Base-by-base conservation (phyloP, 2,329 filamentous ascomycete species). In the Botryotinia narcissicola region DNA sequence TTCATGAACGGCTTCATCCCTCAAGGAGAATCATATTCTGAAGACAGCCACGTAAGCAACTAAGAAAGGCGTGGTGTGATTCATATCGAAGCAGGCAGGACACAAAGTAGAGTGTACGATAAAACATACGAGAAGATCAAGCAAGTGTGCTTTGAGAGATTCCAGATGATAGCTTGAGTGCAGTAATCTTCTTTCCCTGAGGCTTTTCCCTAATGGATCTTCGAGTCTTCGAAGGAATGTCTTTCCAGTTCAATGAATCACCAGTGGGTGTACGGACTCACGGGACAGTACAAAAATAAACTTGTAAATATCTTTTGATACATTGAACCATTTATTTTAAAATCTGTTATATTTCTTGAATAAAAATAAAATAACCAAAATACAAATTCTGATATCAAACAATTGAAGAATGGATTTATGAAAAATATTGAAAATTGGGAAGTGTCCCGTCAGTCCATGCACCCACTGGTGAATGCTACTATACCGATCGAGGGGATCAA, bases 41-140 rank as follows among this genome's bases (percentile, higher is more conserved):
- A 51, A n/a, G 25, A 51, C 0, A 51, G 2, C 0, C 4, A 51
- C 4, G 48, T n/a, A 3, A 25, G 1, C 12, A 51, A n/a, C 14
- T 12, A 7, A n/a, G 12, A 16, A 51, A 7, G 48, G 25, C 4
- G 12, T 51, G 48, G 12, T 51, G 10, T 5, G 1, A n/a, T 51
- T n/a, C 25, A n/a, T 14, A 4, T 1, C 0, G 48, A n/a, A 25
- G 22, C 22, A 51, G 14, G 25, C 22, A 5, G 4, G 10, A 6
- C 22, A 25, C 10, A 5, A 22, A 22, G 20, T 46, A 46, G 7
- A 46, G 44, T 46, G 44, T 46, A 20, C 44, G 20, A 22, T 7
- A 4, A 51, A 51, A 51, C 48, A 0, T n/a, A n/a, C 4, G 10
- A 51, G 48, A 14, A 51, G 48, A n/a, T 14, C 48, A n/a, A 12